Percentiles rank a stretch among this genome's conserved stretches.
phyloP scores from a whole-genome alignment of 2,329 filamentous ascomycete species.

The Tolypocladium cylindrosporum region DNA sequence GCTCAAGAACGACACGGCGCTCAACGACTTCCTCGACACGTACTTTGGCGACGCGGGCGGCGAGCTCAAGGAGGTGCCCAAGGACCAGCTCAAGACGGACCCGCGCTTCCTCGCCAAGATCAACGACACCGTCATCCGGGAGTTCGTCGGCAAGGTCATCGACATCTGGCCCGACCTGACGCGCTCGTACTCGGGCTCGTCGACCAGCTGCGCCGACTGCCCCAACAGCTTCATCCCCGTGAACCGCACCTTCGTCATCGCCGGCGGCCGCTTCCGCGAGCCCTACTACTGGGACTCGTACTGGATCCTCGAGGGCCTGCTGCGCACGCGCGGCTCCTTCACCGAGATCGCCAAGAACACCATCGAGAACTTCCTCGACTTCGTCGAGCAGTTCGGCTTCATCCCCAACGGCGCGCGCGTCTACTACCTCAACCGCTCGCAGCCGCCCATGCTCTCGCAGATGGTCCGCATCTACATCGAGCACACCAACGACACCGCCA shows the following conservation, averaged over 20 bases:
- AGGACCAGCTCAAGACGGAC: slow-evolving; percentile 41
- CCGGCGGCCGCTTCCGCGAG: slow-evolving; percentile 61
- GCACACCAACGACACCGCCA: slow-evolving; percentile 51
- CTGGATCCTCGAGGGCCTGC: slow-evolving; percentile 57
- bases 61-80: slow-evolving; percentile 46
- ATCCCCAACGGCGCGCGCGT: slow-evolving; percentile 58
- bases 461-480: slow-evolving; percentile 58
- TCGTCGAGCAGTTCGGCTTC: slow-evolving; percentile 55
- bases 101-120: slow-evolving; percentile 48
- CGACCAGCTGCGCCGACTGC: slow-evolving; percentile 45
- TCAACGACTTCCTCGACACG: slow-evolving; percentile 49
- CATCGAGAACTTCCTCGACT: slow-evolving; percentile 60
- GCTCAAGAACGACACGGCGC: slow-evolving; percentile 50
- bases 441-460: slow-evolving; percentile 54
- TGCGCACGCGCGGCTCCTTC: slow-evolving; percentile 55
- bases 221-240: slow-evolving; percentile 56
- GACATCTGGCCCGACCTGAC: slow-evolving; percentile 62
- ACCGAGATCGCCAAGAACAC: slow-evolving; percentile 54
- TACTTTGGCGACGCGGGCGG: slow-evolving; percentile 56
- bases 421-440: slow-evolving; percentile 60
- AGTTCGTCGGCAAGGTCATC: slow-evolving; percentile 55
- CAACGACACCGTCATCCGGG: slow-evolving; percentile 45
- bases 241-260: slow-evolving; percentile 60
- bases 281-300: slow-evolving; percentile 65
- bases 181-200: slow-evolving; percentile 42